Base-by-base conservation (phyloP, 2,329 filamentous ascomycete species). In the Clonostachys solani region DNA sequence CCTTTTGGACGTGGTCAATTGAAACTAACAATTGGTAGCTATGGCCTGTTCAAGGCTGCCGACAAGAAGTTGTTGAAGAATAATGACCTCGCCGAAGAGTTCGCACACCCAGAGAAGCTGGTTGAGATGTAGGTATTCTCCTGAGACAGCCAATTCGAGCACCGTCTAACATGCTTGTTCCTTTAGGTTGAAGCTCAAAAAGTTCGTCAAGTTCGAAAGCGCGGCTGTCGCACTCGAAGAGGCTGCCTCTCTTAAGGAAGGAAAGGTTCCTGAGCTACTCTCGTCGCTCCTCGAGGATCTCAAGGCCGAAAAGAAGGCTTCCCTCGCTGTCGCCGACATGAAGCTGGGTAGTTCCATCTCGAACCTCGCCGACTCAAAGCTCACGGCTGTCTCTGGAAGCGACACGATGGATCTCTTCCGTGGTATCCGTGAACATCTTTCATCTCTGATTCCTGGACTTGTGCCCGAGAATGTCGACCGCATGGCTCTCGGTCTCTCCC, bases 21-120 rank as follows among this genome's bases (percentile, higher is more conserved):
- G 19, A 47, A 42, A 52, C 67, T 70, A 63, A 65, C 62, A 55
- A 54, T 50, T 17, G 45, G 16, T 52, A 95, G 94, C 68, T 97
- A 97, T 77, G 94, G 92, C 71, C 83, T 99, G 68, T 91, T 99
- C 77, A 97, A 99, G 80, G 88, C 92, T 60, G 90, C 92, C 69
- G 92, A 97, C 81, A 97, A 96, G 83, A 97, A 97, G 78, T 81
- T 97, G 50, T 78, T 99, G 56, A 94, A 95, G 71, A 85, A 87
- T 62, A 87, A 92, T 71, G 84, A 92, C 63, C 72, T 95, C 53
- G 79, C 81, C 46, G 78, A 83, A 53, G 84, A 94, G 66, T 78
- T 91, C 52, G 80, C 84, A 55, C 87, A 86, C 50, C 84, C 90
- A 35, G 91, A 96, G 69, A 88, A 88, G 60, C 82, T 95, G 54